These are phyloP conservation scores for Boletus rubescentipes DNA, from an alignment of 768 basidiomycete genomes.

Conservation along the genomic window DNA sequence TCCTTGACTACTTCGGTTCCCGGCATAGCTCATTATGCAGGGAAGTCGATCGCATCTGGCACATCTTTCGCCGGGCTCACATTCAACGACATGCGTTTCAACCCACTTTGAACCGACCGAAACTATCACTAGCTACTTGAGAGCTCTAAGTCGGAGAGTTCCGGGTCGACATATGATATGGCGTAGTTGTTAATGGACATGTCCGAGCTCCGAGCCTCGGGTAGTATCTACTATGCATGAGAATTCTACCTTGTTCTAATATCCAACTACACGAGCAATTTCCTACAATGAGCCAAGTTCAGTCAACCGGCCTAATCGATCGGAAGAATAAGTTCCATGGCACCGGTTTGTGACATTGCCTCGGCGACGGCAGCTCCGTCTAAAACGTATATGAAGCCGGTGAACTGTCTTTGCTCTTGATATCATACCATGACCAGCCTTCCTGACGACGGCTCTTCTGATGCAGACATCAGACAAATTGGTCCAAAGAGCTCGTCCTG, in stretches of 20 bases:
- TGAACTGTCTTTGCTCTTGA: constrained; percentile 6
- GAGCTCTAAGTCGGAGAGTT: too few relatives aligned
- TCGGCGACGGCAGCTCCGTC: not conserved
- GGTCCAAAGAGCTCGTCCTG: not conserved
- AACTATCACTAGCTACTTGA: too few relatives aligned
- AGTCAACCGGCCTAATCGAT: constrained; percentile 3
- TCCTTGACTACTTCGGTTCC: too few relatives aligned
- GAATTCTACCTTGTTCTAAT: too few relatives aligned
- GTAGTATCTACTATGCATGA: too few relatives aligned
- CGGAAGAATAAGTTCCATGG: not conserved
- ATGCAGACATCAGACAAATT: constrained; percentile 22
- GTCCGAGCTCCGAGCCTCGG: too few relatives aligned
- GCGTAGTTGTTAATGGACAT: too few relatives aligned
- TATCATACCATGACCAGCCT: constrained; percentile 26
- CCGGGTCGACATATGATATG: too few relatives aligned
- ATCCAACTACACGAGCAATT: not conserved
- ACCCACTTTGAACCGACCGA: too few relatives aligned
- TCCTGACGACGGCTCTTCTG: constrained; percentile 33
- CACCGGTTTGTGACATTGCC: constrained; percentile 3
- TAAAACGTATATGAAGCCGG: constrained; percentile 21
- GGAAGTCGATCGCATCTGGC: not conserved
- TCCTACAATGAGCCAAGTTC: not conserved
- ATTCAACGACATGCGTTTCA: not conserved
- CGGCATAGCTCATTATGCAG: too few relatives aligned
- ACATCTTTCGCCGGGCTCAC: not conserved